These are phyloP conservation scores for Trichoderma cornu-damae DNA, from an alignment of 2,329 filamentous ascomycete species.

Conservation along the genomic window DNA sequence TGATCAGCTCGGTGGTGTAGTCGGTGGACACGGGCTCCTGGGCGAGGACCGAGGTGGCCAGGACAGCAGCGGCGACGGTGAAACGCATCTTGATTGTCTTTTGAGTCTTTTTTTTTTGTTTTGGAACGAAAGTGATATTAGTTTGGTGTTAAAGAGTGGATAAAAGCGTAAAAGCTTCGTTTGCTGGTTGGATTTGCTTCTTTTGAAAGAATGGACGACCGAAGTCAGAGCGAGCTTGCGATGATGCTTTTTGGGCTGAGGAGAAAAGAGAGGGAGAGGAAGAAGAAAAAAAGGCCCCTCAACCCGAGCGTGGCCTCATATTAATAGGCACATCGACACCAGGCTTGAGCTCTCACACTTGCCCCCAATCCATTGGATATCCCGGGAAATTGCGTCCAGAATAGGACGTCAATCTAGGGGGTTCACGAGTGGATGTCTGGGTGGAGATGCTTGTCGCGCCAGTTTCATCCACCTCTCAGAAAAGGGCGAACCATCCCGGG, in stretches of 20 bases:
- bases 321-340: conserved; percentile 38
- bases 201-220: conserved; percentile 54
- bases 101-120: conserved; percentile 28
- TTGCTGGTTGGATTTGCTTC: conserved; percentile 23
- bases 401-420: conserved; percentile 21
- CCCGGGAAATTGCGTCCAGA: conserved; percentile 23
- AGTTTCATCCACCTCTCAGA: conserved; percentile 15
- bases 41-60: conserved; percentile 34
- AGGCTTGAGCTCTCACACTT: conserved; percentile 14
- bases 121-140: conserved; percentile 27
- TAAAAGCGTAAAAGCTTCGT: conserved; percentile 32
- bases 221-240: conserved; percentile 44
- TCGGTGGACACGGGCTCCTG: conserved; percentile 41
- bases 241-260: conserved; percentile 42
- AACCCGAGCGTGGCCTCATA: conserved; percentile 38
- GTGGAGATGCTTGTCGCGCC: conserved; percentile 18
- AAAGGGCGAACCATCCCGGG: conserved; percentile 6
- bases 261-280: conserved; percentile 29
- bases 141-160: conserved; percentile 32
- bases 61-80: conserved; percentile 44
- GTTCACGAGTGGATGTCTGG: conserved; percentile 11
- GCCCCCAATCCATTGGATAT: conserved; percentile 14
- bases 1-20: conserved; percentile 54
- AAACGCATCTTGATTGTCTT: conserved; percentile 58
- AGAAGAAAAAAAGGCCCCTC: conserved; percentile 16